Conservation (phyloP, 345 rosid species). For the Salix brachista region DNA sequence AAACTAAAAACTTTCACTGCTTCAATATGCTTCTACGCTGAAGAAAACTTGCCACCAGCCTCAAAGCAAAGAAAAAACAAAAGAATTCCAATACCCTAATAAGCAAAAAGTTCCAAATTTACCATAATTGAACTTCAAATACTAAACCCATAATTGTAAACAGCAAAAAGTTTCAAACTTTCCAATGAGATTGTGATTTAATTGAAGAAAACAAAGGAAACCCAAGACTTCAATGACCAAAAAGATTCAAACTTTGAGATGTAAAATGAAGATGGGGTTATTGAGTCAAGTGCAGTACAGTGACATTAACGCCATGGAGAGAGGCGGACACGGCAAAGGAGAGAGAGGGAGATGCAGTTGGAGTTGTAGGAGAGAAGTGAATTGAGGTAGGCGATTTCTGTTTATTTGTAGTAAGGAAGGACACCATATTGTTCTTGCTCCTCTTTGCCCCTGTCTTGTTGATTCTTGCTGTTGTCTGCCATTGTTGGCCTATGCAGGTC, state of each 20-base stretch:
- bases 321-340: constrained; percentile 86
- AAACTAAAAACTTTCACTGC: constrained; percentile 44
- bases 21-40: constrained; percentile 61
- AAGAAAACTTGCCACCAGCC: constrained; percentile 71
- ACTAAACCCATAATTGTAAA: neutral
- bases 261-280: neutral
- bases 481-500: neutral
- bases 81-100: neutral
- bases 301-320: constrained; percentile 83
- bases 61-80: constrained; percentile 19
- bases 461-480: constrained; percentile 7
- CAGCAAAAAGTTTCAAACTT: neutral
- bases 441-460: constrained; percentile 14
- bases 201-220: neutral
- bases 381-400: constrained; percentile 49
- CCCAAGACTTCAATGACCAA: neutral
- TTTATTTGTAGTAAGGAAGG: constrained; percentile 75
- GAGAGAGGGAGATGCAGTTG: constrained; percentile 63
- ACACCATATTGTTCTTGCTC: constrained; percentile 52
- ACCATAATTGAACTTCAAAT: neutral
- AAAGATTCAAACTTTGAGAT: neutral
- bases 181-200: neutral
- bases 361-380: constrained; percentile 67
- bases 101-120: neutral
- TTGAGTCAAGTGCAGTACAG: constrained; percentile 32